phyloP scores from a whole-genome alignment of 208 protist genomes.

The Trypanosoma conorhini region DNA sequence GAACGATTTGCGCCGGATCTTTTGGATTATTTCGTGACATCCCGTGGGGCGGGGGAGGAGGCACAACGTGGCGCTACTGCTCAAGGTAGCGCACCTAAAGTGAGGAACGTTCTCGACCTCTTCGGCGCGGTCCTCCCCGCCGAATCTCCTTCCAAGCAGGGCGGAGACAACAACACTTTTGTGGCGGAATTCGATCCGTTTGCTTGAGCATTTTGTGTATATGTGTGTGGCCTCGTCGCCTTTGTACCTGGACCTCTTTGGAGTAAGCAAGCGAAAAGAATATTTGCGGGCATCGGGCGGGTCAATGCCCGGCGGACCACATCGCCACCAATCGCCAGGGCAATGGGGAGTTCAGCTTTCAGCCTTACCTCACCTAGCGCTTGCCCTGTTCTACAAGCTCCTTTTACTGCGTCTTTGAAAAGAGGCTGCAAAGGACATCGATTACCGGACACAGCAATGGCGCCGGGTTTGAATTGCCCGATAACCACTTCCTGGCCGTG shows the following conservation, averaged over 20 bases:
- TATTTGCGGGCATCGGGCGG: background rate
- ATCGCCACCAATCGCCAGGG: too few species aligned
- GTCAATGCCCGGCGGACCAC: background rate
- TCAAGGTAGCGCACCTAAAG: background rate
- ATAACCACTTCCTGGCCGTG: too few species aligned
- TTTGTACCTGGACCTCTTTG: background rate
- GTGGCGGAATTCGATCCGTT: slow-evolving; percentile 31
- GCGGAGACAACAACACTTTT: slow-evolving; percentile 8
- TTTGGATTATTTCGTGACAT: slow-evolving; percentile 8
- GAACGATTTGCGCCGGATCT: background rate
- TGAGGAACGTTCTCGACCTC: background rate
- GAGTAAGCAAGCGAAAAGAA: background rate
- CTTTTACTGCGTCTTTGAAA: background rate
- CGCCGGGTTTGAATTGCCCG: too few species aligned
- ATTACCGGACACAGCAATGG: too few species aligned
- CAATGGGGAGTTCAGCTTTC: background rate
- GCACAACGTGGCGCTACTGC: background rate
- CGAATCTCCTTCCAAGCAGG: background rate
- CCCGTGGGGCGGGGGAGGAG: background rate
- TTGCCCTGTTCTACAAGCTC: background rate
- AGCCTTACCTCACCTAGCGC: background rate
- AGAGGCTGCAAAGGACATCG: too few species aligned
- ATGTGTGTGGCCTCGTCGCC: background rate
- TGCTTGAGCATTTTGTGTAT: slow-evolving; percentile 8
- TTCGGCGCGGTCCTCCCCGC: background rate